Conservation (phyloP, 2,329 filamentous ascomycete genomes). For the Aspergillus chevalieri region DNA sequence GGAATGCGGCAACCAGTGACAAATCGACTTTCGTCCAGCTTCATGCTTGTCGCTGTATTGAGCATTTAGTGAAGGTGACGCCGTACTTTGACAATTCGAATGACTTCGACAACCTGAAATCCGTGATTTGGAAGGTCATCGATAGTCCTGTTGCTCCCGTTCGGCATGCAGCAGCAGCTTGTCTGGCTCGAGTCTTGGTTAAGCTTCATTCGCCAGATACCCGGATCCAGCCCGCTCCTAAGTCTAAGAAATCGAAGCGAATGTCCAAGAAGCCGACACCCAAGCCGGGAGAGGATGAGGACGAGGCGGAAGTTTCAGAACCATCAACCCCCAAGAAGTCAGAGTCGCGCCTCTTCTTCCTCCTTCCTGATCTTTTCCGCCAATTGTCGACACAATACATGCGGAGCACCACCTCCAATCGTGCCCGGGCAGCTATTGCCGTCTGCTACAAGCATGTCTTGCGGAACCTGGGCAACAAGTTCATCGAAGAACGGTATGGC, state of each 20-base stretch:
- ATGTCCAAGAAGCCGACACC: conserved; percentile 56
- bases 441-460: conserved; percentile 82
- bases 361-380: conserved; percentile 69
- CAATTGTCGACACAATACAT: conserved; percentile 76
- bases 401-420: conserved; percentile 70
- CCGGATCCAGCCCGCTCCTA: conserved; percentile 48
- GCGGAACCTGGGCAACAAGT: conserved; percentile 68
- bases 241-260: conserved; percentile 66
- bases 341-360: conserved; percentile 64
- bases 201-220: conserved; percentile 67
- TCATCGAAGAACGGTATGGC: conserved; percentile 77
- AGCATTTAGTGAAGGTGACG: conserved; percentile 65
- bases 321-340: conserved; percentile 71
- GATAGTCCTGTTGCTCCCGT: conserved; percentile 71
- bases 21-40: conserved; percentile 77
- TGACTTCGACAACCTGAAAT: conserved; percentile 86
- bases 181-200: conserved; percentile 74
- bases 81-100: conserved; percentile 77
- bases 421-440: conserved; percentile 72
- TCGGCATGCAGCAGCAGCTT: conserved; percentile 78
- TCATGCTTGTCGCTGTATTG: conserved; percentile 71
- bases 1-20: conserved; percentile 68
- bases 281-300: conserved; percentile 65
- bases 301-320: conserved; percentile 62
- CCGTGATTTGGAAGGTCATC: conserved; percentile 75